A percentile compares a stretch with the other conserved stretches of the same genome.
Conservation (phyloP, 2,329 filamentous ascomycete species). For the Aspergillus fructus region DNA sequence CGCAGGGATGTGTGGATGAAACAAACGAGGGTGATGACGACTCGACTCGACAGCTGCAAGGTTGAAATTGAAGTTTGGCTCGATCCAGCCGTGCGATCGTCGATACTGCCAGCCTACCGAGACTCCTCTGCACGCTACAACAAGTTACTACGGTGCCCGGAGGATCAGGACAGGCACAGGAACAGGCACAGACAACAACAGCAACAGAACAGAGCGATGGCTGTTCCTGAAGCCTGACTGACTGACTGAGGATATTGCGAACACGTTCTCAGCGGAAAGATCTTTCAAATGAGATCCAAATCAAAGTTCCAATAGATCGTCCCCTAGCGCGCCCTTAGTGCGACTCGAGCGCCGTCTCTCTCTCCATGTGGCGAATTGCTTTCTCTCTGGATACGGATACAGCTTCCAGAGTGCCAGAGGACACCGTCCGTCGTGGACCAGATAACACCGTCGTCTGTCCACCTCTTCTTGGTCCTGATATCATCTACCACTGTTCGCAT, state of each 20-base stretch:
- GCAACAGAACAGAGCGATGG: too few relatives aligned
- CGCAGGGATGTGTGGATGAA: background rate
- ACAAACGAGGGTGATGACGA: background rate
- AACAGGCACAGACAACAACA: too few relatives aligned
- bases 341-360: background rate
- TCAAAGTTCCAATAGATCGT: slow-evolving; percentile 14
- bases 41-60: background rate
- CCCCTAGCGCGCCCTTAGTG: slow-evolving; percentile 8
- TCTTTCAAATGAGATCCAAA: background rate
- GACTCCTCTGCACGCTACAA: too few relatives aligned
- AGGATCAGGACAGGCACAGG: too few relatives aligned
- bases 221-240: background rate
- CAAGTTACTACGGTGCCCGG: too few relatives aligned
- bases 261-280: too few relatives aligned
- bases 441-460: background rate
- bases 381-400: background rate
- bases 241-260: background rate
- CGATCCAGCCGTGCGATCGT: slow-evolving; percentile 1
- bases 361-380: slow-evolving; percentile 1
- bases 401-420: too few relatives aligned
- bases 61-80: background rate
- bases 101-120: too few relatives aligned
- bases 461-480: background rate
- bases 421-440: too few relatives aligned
- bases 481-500: background rate